Base-by-base conservation (phyloP, 2,329 filamentous ascomycete species). In the Leptographium lundbergii region DNA sequence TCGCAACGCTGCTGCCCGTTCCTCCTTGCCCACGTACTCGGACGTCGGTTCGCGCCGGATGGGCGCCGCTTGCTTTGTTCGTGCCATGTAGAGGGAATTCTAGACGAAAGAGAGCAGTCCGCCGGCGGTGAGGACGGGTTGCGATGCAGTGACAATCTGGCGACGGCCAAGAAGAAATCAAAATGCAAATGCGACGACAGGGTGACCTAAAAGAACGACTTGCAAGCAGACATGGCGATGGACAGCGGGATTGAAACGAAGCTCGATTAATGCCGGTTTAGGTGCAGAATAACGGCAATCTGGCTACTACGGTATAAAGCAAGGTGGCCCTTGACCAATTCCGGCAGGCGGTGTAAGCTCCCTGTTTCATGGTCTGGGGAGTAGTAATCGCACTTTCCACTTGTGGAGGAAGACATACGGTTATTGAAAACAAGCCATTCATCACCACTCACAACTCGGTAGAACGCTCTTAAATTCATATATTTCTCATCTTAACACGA, bases 61-160 rank as follows among this genome's bases (percentile, higher is more conserved):
- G 11, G 87, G 84, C 55, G 74, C 75, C 47, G 80, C 74, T 72
- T 88, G 85, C 72, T 91, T 90, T 59, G 79, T 80, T 67, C 87
- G 82, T 61, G 86, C 87, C 87, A 91, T 90, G 63, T 64, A 58
- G 29, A 10, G 42, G 39, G 14, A 59, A n/a, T 36, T 6, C 9
- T 13, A 1, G 36, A 17, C 25, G 29, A n/a, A 19, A 14, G 17
- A 13, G 19, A 50, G 22, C 5, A 17, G 32, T 10, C 13, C n/a
- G 27, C 50, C 24, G 22, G 19, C 36, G 10, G 19, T 34, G 19
- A 50, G 4, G n/a, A 34, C 1, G 39, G n/a, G 36, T 3, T 32
- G 17, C 22, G 14, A 6, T 34, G 14, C 48, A 25, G n/a, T 4
- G 25, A 19, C 51, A 39, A 19, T 17, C n/a, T 34, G 25, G n/a